These are phyloP conservation scores for Yarrowia bubula DNA, from an alignment of 805 yeast genomes.

Conservation along the genomic window DNA sequence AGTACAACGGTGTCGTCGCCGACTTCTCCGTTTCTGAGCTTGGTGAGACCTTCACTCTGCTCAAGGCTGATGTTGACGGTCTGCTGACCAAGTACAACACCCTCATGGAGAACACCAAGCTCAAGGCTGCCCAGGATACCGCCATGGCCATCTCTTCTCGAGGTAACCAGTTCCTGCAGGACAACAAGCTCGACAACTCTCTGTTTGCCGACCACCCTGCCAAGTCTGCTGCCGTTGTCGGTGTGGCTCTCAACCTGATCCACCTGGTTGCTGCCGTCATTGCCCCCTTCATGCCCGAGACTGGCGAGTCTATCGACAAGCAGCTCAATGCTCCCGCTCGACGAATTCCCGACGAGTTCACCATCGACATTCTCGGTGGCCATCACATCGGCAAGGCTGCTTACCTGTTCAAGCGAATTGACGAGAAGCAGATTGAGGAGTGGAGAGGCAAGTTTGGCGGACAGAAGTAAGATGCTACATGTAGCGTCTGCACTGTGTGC, in stretches of 20 bases:
- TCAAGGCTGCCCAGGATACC: slow-evolving; percentile 84
- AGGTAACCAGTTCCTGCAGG: slow-evolving; percentile 95
- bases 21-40: slow-evolving; percentile 50
- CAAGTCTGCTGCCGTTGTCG: slow-evolving; percentile 87
- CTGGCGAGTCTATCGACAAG: slow-evolving; percentile 63
- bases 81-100: slow-evolving; percentile 61
- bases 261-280: slow-evolving; percentile 81
- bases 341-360: slow-evolving; percentile 72
- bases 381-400: slow-evolving; percentile 89
- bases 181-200: slow-evolving; percentile 88
- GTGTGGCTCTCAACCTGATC: slow-evolving; percentile 83
- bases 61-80: slow-evolving; percentile 57
- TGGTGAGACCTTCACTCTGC: slow-evolving; percentile 45
- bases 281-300: slow-evolving; percentile 88
- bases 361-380: slow-evolving; percentile 66
- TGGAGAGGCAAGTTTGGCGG: slow-evolving; percentile 92
- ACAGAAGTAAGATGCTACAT: background rate
- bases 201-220: slow-evolving; percentile 73
- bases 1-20: slow-evolving; percentile 89
- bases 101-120: slow-evolving; percentile 67
- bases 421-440: slow-evolving; percentile 77
- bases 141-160: slow-evolving; percentile 90
- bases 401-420: slow-evolving; percentile 89
- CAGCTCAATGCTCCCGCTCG: slow-evolving; percentile 82
- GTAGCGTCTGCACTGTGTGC: background rate